These are phyloP conservation scores for Teunomyces funiuensis DNA, from an alignment of 805 yeast species.

Conservation along the genomic window DNA sequence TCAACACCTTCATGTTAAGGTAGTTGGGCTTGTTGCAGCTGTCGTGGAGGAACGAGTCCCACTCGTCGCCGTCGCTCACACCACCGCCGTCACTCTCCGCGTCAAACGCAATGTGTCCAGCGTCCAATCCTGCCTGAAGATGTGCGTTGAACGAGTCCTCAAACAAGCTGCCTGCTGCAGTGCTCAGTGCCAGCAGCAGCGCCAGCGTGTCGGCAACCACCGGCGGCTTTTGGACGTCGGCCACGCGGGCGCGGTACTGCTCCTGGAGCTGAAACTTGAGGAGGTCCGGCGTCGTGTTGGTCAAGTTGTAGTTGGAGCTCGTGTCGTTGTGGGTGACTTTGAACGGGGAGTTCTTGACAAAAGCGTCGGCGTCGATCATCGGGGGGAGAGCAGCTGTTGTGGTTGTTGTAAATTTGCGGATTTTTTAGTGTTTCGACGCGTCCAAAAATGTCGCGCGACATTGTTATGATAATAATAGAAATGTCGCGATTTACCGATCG, in stretches of 20 bases:
- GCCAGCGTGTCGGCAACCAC: conserved; percentile 2
- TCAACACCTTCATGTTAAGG: conserved; percentile 42
- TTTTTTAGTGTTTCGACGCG: not conserved
- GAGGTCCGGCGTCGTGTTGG: conserved; percentile 43
- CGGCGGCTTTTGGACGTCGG: conserved; percentile 11
- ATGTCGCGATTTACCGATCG: not conserved
- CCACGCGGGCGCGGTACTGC: conserved; percentile 29
- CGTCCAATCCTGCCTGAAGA: conserved; percentile 31
- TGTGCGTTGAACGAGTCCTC: conserved; percentile 34
- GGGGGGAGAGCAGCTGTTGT: not conserved
- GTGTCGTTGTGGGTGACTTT: conserved; percentile 26
- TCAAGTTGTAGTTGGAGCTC: conserved; percentile 27
- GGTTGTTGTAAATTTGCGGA: not conserved
- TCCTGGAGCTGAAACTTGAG: conserved; percentile 45
- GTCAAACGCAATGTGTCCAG: conserved; percentile 20
- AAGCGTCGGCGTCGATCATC: conserved; percentile 38
- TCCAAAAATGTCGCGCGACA: not conserved
- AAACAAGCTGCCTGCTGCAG: conserved; percentile 20
- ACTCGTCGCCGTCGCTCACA: conserved; percentile 15
- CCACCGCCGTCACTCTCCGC: not conserved
- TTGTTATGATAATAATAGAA: not conserved
- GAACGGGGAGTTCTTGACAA: conserved; percentile 39
- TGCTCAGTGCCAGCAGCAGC: conserved; percentile 4
- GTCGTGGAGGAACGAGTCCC: conserved; percentile 16
- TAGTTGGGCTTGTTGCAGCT: conserved; percentile 26